These are phyloP conservation scores for Penstemon newberryi DNA, from an alignment of 257 asterid species.

Conservation along the genomic window DNA sequence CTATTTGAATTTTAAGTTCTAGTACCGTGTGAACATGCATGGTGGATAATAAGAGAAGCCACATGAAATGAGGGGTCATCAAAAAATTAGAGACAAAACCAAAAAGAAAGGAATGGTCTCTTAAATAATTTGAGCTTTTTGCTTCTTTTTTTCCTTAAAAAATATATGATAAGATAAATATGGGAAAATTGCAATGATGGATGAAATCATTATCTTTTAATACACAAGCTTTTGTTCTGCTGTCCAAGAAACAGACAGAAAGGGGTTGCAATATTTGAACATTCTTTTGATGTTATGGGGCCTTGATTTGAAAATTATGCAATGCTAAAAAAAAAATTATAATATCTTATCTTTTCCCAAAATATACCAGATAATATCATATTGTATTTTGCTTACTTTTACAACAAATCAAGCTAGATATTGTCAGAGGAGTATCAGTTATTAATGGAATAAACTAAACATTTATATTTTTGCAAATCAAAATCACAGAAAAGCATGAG, in stretches of 20 bases:
- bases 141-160: not conserved
- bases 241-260: conserved; percentile 50
- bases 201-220: conserved; percentile 35
- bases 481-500: not conserved
- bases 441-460: not conserved
- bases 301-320: conserved; percentile 29
- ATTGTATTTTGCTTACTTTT: conserved; percentile 12
- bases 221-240: conserved; percentile 37
- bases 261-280: conserved; percentile 24
- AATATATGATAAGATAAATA: conserved; percentile 35
- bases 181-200: conserved; percentile 37
- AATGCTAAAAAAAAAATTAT: conserved; percentile 3
- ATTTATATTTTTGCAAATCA: not conserved
- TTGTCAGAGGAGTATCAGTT: not conserved
- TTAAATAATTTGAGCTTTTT: conserved; percentile 33
- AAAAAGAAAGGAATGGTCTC: conserved; percentile 31
- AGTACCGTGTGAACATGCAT: conserved; percentile 32
- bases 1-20: conserved; percentile 1
- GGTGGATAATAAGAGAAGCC: conserved; percentile 38
- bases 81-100: conserved; percentile 31
- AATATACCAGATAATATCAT: not conserved
- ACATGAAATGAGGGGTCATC: conserved; percentile 38
- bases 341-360: not conserved
- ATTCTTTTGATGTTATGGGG: conserved; percentile 26
- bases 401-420: conserved; percentile 15